These are phyloP conservation scores for Afroboletus lepidellus DNA, from an alignment of 1,284 basidiomycete genomes.

Conservation along the genomic window DNA sequence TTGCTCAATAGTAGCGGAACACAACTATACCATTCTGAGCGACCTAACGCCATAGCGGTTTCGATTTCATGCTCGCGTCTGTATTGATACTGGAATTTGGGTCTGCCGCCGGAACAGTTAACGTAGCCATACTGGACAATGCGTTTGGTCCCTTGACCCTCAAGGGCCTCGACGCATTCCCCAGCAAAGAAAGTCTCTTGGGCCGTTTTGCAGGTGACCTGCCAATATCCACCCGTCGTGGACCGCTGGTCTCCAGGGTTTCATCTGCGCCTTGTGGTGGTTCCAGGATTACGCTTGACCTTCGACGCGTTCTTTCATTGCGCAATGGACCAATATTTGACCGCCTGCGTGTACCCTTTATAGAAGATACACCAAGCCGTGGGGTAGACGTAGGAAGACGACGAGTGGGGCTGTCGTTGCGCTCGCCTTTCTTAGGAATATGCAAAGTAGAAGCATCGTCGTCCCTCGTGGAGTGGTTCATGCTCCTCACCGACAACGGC, in stretches of 20 bases:
- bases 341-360: slow-evolving; percentile 50
- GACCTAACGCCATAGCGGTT: slow-evolving; percentile 30
- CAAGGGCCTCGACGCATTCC: slow-evolving; percentile 30
- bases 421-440: slow-evolving; percentile 39
- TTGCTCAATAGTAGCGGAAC: slow-evolving; percentile 9
- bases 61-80: slow-evolving; percentile 28
- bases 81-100: slow-evolving; percentile 29
- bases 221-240: slow-evolving; percentile 43
- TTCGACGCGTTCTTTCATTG: slow-evolving; percentile 63
- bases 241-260: slow-evolving; percentile 31
- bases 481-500: slow-evolving; percentile 61
- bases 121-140: slow-evolving; percentile 14
- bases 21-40: not conserved
- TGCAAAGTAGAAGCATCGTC: slow-evolving; percentile 18
- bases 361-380: slow-evolving; percentile 38
- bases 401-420: slow-evolving; percentile 44
- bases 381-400: slow-evolving; percentile 48
- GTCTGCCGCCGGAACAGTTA: slow-evolving; percentile 26
- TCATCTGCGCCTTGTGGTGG: slow-evolving; percentile 44
- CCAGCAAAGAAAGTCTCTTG: slow-evolving; percentile 60
- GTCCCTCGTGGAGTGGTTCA: slow-evolving; percentile 43
- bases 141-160: slow-evolving; percentile 27
- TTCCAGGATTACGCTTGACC: slow-evolving; percentile 76
- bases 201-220: slow-evolving; percentile 63
- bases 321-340: slow-evolving; percentile 73